Percentiles rank a stretch among this genome's conserved stretches.
Conservation (phyloP, 495 filamentous ascomycete genomes). For the Aspergillus carlsbadensis region DNA sequence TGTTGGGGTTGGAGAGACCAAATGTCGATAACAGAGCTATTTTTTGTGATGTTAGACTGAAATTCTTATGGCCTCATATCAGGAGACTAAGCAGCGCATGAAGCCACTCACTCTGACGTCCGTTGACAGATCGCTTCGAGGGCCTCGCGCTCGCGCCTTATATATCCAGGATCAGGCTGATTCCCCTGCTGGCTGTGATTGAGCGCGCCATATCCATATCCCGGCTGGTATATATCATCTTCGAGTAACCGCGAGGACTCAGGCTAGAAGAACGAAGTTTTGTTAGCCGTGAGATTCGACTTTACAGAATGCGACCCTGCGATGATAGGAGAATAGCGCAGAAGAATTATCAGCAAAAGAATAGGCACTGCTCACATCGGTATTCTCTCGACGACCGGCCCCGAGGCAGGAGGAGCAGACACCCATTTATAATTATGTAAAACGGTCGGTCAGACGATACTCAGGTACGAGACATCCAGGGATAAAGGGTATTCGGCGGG, state of each 20-base stretch:
- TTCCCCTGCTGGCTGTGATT: constrained; percentile 38
- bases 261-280: constrained; percentile 23
- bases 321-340: constrained; percentile 13
- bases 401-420: constrained; percentile 53
- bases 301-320: background rate
- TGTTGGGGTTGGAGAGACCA: constrained; percentile 51
- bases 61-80: background rate
- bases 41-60: constrained; percentile 1
- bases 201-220: constrained; percentile 48
- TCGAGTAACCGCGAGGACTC: constrained; percentile 54
- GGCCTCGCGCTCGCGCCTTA: constrained; percentile 51
- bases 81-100: background rate
- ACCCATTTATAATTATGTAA: constrained; percentile 41
- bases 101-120: constrained; percentile 47
- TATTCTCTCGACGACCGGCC: constrained; percentile 39
- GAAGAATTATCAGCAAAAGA: background rate
- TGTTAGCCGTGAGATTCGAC: constrained; percentile 23
- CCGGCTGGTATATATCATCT: constrained; percentile 50
- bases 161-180: constrained; percentile 49
- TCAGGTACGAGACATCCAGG: constrained; percentile 32
- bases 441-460: constrained; percentile 18
- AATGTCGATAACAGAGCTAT: constrained; percentile 49
- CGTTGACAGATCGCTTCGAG: constrained; percentile 53
- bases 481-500: background rate
- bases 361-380: constrained; percentile 39